phyloP scores from a whole-genome alignment of 2,329 filamentous ascomycete species.

The Botrytis hyacinthi region DNA sequence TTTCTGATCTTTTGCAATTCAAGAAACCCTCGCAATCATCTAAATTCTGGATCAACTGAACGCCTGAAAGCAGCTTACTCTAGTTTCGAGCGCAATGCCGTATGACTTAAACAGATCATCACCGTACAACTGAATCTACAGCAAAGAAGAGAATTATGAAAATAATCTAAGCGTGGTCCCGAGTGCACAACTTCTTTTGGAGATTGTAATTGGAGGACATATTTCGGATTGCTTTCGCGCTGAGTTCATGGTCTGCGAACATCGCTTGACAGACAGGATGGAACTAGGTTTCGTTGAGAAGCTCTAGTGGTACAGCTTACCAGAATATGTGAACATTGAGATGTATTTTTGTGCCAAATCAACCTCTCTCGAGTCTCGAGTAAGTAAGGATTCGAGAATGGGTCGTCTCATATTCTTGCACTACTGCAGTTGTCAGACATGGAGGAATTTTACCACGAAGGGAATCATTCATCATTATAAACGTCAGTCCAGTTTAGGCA shows the following conservation, averaged over 20 bases:
- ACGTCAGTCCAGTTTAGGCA: not conserved
- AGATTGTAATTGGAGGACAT: not conserved
- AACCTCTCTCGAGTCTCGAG: not conserved
- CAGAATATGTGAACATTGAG: not conserved
- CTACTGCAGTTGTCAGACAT: not conserved
- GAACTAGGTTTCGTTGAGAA: not conserved
- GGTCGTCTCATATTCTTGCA: not conserved
- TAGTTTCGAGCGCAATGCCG: not conserved
- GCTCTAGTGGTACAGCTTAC: not conserved
- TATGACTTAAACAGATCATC: not conserved
- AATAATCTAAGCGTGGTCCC: not conserved
- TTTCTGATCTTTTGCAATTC: not conserved
- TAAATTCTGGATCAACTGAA: not conserved
- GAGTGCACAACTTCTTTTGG: not conserved
- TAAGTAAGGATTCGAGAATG: not conserved
- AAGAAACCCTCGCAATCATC: not conserved
- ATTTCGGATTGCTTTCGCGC: not conserved
- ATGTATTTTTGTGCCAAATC: not conserved
- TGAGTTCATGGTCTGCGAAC: not conserved
- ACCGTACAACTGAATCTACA: not conserved
- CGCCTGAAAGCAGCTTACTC: not conserved
- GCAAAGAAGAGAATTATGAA: not conserved
- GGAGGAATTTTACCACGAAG: slow-evolving; percentile 11
- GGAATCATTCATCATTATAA: not conserved
- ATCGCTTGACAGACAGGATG: not conserved